Base-by-base conservation (phyloP, 495 filamentous ascomycete species). In the Tuber microsphaerosporum region DNA sequence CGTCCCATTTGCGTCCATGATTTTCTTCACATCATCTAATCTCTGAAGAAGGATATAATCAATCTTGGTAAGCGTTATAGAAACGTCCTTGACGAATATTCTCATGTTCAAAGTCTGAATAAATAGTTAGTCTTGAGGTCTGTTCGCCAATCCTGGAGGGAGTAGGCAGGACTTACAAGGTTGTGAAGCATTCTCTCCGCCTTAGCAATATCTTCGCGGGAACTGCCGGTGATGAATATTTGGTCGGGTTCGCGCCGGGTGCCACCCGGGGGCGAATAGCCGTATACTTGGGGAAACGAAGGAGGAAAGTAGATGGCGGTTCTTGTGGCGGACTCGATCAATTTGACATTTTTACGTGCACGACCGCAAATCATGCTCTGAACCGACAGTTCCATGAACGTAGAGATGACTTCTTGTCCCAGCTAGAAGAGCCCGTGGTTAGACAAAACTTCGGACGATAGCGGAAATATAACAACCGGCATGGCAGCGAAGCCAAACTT, bases 241-340 rank as follows among this genome's bases (percentile, higher is more conserved):
- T 97, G 91, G 81, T 96, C 91, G 44, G 94, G 90, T 61, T 94
- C 91, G 76, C 95, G 89, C 74, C 91, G 89, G 73, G 89, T 87
- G 34, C 93, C 92, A 73, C 91, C 91, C 39, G 88, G 89, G 2
- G 96, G 94, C 46, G 89, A 92, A 81, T 97, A 98, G 65, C 92
- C 91, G 82, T 93, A 97, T 48, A 97, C 89, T 65, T 89, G 89
- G 39, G 94, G 92, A 81, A 97, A 98, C 9, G 94, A 92, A 1
- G 94, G 93, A 31, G 95, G 95, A 82, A 99, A 97, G 84, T 98
- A 99, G 77, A 99, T 97, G 51, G 95, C 94, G 20, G 96, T 97
- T 79, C 92, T 92, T 20, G 95, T 97, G 34, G 90, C 88, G 20
- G 95, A 94, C 83, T 99, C 95, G 81, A 99, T 97, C 72, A 93